Percentiles rank a stretch among this genome's conserved stretches.
These are phyloP conservation scores for Lipomyces kockii DNA, from an alignment of 805 yeast species.

Conservation along the genomic window DNA sequence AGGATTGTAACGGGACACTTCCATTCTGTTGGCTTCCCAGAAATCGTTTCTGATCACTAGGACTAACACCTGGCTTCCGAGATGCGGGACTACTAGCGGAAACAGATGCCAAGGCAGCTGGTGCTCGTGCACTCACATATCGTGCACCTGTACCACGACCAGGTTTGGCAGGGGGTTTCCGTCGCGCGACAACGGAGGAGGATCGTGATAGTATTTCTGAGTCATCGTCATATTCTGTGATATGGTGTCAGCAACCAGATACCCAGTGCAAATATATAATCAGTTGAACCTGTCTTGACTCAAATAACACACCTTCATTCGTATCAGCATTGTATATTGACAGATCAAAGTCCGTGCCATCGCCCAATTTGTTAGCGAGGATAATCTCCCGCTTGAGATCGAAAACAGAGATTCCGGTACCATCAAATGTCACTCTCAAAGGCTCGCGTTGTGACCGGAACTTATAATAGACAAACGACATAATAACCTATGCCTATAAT, in stretches of 20 bases:
- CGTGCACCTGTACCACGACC: constrained; percentile 61
- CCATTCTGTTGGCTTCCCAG: neutral
- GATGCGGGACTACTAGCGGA: neutral
- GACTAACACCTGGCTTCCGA: constrained; percentile 4
- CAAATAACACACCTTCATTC: constrained; percentile 47
- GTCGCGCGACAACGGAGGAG: constrained; percentile 71
- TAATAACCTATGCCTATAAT: constrained; percentile 51
- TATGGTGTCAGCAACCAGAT: constrained; percentile 12
- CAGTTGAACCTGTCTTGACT: neutral
- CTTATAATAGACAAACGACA: constrained; percentile 82
- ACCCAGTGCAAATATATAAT: neutral
- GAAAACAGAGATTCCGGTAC: constrained; percentile 94
- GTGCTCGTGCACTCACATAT: constrained; percentile 53
- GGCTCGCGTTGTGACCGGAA: constrained; percentile 83
- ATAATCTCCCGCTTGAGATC: constrained; percentile 92
- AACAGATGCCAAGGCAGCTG: constrained; percentile 38
- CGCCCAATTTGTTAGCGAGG: constrained; percentile 74
- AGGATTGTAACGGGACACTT: neutral
- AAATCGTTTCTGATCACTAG: neutral
- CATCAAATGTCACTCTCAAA: constrained; percentile 84
- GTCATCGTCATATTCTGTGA: constrained; percentile 79
- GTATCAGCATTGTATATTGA: constrained; percentile 72
- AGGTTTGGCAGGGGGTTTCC: constrained; percentile 69
- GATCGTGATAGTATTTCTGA: constrained; percentile 90
- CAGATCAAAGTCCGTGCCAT: constrained; percentile 83